A percentile compares a stretch with the other conserved stretches of the same genome.
Conservation (phyloP, 2,329 filamentous ascomycete genomes). For the Colletotrichum horii region DNA sequence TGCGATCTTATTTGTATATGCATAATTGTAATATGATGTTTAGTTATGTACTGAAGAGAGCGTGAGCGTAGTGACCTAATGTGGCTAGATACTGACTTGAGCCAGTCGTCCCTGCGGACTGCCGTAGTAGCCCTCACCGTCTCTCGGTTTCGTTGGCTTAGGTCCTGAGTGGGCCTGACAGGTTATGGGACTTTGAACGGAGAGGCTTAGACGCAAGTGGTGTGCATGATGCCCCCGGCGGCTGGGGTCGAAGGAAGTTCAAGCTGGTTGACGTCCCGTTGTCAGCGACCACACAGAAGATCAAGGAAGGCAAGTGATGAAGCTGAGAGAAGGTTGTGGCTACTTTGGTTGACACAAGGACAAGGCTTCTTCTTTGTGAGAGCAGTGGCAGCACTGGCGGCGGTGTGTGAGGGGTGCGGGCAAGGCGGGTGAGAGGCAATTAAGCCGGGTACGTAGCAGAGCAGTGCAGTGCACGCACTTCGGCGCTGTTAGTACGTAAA, state of each 20-base stretch:
- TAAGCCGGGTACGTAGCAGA: neutral
- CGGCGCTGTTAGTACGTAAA: neutral
- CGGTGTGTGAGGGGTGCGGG: neutral
- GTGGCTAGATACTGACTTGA: too few species aligned
- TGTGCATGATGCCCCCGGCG: conserved; percentile 8
- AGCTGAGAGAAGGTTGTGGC: neutral
- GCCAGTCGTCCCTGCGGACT: too few species aligned
- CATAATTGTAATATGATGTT: too few species aligned
- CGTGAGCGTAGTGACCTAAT: too few species aligned
- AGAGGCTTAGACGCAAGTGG: conserved; percentile 2
- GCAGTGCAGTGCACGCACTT: neutral
- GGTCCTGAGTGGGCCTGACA: neutral
- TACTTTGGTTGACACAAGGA: neutral
- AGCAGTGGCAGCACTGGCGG: neutral
- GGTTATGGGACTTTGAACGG: conserved; percentile 4
- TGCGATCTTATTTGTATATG: too few species aligned
- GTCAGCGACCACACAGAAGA: neutral
- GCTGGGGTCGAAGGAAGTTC: neutral
- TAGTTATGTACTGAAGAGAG: too few species aligned
- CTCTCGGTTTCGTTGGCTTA: neutral
- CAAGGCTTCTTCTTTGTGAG: neutral
- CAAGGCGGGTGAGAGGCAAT: neutral
- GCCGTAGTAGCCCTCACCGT: conserved; percentile 5
- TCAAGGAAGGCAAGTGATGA: neutral
- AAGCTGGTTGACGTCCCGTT: neutral